These are phyloP conservation scores for Apiospora rasikravindrae DNA, from an alignment of 2,329 filamentous ascomycete genomes.

Conservation along the genomic window DNA sequence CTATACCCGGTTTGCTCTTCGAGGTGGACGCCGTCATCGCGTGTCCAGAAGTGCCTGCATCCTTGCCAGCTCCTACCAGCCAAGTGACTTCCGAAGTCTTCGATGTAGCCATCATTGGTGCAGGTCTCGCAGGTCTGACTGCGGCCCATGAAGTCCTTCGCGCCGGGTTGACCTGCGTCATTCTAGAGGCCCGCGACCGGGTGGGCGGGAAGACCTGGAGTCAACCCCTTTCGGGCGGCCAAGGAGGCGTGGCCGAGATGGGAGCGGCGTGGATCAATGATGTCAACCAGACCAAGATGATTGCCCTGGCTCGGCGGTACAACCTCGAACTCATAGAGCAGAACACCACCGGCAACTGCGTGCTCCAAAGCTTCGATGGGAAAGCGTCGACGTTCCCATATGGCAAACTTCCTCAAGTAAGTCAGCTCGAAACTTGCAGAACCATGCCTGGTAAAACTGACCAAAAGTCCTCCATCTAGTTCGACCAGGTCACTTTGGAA, in stretches of 20 bases:
- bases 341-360: conserved; percentile 49
- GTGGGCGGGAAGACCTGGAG: conserved; percentile 60
- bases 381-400: conserved; percentile 28
- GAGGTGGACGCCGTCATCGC: conserved; percentile 49
- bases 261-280: conserved; percentile 68
- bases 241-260: conserved; percentile 50
- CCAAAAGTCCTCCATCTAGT: conserved; percentile 15
- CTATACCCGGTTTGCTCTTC: conserved; percentile 45
- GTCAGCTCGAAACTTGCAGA: background rate
- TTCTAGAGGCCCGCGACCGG: conserved; percentile 55
- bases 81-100: background rate
- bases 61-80: background rate
- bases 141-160: conserved; percentile 42
- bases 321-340: conserved; percentile 53
- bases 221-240: conserved; percentile 32
- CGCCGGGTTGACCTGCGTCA: conserved; percentile 44
- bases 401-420: conserved; percentile 28
- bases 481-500: conserved; percentile 17
- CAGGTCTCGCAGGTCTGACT: conserved; percentile 46
- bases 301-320: conserved; percentile 45
- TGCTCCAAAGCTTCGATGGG: conserved; percentile 33
- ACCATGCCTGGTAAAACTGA: background rate
- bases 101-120: conserved; percentile 50
- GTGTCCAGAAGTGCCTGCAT: conserved; percentile 23
- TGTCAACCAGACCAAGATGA: conserved; percentile 53